Percentiles rank a stretch among this genome's conserved stretches.
Conservation (phyloP, 768 basidiomycete species). For the Kwoniella heveanensis region DNA sequence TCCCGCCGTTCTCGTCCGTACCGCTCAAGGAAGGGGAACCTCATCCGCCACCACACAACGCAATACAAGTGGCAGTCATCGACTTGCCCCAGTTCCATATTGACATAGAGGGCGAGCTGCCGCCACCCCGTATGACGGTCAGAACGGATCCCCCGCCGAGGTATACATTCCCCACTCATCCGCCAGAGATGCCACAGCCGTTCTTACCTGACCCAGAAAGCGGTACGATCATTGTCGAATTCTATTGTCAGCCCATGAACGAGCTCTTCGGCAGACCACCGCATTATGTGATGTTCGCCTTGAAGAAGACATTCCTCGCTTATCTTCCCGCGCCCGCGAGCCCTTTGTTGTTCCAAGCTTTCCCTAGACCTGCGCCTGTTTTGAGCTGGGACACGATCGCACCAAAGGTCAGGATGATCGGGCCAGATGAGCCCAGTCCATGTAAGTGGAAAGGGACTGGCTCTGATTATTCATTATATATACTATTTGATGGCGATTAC, state of each 20-base stretch:
- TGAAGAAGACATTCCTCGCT: conserved; percentile 39
- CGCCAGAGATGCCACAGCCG: conserved; percentile 25
- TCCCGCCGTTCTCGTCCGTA: conserved; percentile 38
- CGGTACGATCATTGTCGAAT: conserved; percentile 45
- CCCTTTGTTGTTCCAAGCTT: conserved; percentile 32
- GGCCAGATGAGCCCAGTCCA: conserved; percentile 35
- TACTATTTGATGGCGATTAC: too few relatives aligned
- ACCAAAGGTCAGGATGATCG: conserved; percentile 47
- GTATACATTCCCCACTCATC: conserved; percentile 45
- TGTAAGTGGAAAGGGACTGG: conserved; percentile 38
- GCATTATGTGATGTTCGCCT: conserved; percentile 36
- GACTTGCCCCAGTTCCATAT: conserved; percentile 42
- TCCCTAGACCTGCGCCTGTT: conserved; percentile 44
- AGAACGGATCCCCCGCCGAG: conserved; percentile 54
- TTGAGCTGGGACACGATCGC: conserved; percentile 42
- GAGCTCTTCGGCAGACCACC: conserved; percentile 11
- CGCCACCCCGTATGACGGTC: conserved; percentile 46
- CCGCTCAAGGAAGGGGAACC: conserved; percentile 22
- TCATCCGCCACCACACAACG: conserved; percentile 42
- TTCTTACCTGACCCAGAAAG: conserved; percentile 46
- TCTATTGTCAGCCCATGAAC: conserved; percentile 43
- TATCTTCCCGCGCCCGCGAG: conserved; percentile 41
- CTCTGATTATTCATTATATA: not conserved
- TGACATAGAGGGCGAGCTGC: conserved; percentile 31
- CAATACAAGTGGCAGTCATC: conserved; percentile 39